Base-by-base conservation (phyloP, 2,329 filamentous ascomycete genomes). In the Waltergamsia citrina region DNA sequence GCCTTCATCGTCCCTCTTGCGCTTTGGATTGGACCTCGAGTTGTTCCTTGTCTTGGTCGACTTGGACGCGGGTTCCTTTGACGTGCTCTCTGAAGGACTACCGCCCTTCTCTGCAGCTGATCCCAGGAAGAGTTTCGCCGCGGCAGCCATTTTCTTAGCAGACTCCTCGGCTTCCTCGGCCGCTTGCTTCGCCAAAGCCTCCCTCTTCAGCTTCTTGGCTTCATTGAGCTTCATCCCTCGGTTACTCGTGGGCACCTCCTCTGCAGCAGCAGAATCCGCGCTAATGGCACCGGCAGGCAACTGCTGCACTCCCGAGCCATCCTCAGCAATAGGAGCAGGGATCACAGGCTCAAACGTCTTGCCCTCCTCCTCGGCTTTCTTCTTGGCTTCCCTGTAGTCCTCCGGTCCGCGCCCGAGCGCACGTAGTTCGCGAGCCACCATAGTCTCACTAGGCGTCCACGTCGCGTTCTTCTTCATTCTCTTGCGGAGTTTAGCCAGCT, bases 401-500 rank as follows among this genome's bases (percentile, higher is more conserved):
- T 79, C 76, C 12, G 74, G 66, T 3, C 78, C 78, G 29, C 85
- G 77, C 2, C 78, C 78, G 14, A 85, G 68, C 15, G 67, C 65
- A 51, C 82, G 82, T 1, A 92, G 70, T 55, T 90, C 84, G 20
- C 84, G 69, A 12, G 81, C 74, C 42, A 90, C 84, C 85, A 92
- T 92, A 0, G 85, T 88, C 46, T 85, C 81, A 41, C 82, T 88
- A 0, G 85, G 85, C 3, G 75, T 78, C 85, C 85, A 92, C 5
- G 84, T 79, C 0, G 84, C 81, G 49, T 92, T 92, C 67, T 92
- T 92, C 70, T 92, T 92, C 85, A 92, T 92, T 14, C 81, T 71
- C 59, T 92, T 92, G 39, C 85, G 68, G 7, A 92, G 65, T 41
- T 77, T 71, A 1, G 76, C 77, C 30, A 82, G 62, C 50, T 82